These are phyloP conservation scores for Calocera cornea DNA, from an alignment of 768 basidiomycete species.

Conservation along the genomic window DNA sequence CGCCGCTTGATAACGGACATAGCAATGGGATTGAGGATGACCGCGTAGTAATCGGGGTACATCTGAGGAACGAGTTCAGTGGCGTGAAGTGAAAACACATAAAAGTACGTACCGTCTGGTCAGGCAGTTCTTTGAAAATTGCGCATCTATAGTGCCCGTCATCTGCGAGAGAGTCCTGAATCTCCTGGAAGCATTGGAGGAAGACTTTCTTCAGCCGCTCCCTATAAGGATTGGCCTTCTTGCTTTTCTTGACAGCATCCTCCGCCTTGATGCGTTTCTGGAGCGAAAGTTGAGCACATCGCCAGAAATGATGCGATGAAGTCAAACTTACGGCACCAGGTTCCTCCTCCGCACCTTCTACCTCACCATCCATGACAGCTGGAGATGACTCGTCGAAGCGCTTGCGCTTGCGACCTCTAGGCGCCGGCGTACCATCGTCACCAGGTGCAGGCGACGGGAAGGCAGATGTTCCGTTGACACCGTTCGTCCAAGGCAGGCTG, in stretches of 20 bases:
- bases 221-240: conserved; percentile 24
- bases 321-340: neutral
- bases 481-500: neutral
- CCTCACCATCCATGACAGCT: neutral
- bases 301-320: neutral
- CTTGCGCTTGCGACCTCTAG: neutral
- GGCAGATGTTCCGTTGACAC: neutral
- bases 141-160: conserved; percentile 73
- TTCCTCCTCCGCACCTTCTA: neutral
- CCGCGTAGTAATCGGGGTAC: conserved; percentile 84
- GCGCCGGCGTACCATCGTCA: neutral
- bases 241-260: conserved; percentile 12
- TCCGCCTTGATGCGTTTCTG: conserved; percentile 77
- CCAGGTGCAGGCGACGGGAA: neutral
- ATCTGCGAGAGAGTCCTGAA: conserved; percentile 55
- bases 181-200: conserved; percentile 58
- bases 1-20: conserved; percentile 77
- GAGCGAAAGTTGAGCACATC: neutral
- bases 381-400: neutral
- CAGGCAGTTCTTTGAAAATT: conserved; percentile 77
- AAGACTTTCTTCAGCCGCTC: conserved; percentile 76
- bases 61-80: neutral
- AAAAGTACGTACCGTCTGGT: conserved; percentile 28
- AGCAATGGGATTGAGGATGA: conserved; percentile 79
- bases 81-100: neutral